Conservation (phyloP, 2,329 filamentous ascomycete genomes). For the Fusarium illudens region DNA sequence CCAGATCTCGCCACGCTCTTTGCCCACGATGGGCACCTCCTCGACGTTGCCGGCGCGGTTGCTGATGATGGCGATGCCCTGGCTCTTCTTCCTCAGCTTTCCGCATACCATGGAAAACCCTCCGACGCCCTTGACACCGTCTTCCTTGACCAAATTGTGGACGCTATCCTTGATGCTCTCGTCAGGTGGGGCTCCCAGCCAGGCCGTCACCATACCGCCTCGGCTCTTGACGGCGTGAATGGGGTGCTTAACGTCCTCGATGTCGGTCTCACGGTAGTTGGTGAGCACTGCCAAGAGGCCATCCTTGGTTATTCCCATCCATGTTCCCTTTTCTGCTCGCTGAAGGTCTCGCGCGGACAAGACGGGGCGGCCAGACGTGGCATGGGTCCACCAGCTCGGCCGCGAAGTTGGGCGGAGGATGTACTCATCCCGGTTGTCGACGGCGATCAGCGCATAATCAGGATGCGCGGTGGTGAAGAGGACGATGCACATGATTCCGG, state of each 20-base stretch:
- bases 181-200: constrained; percentile 61
- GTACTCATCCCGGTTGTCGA: constrained; percentile 82
- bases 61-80: constrained; percentile 68
- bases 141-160: constrained; percentile 59
- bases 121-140: constrained; percentile 67
- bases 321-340: constrained; percentile 69
- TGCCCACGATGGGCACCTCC: constrained; percentile 66
- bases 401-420: constrained; percentile 70
- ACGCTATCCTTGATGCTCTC: constrained; percentile 62
- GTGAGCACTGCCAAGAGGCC: constrained; percentile 71
- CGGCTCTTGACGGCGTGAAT: constrained; percentile 65
- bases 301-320: constrained; percentile 68
- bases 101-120: constrained; percentile 74
- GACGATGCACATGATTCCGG: constrained; percentile 74
- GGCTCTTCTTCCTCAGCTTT: constrained; percentile 59
- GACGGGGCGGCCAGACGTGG: constrained; percentile 53
- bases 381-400: constrained; percentile 69
- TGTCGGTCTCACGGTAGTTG: constrained; percentile 68
- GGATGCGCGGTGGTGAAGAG: constrained; percentile 80
- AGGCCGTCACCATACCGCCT: constrained; percentile 70
- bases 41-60: constrained; percentile 64
- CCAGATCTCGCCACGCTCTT: constrained; percentile 60
- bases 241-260: constrained; percentile 59
- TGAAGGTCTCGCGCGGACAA: constrained; percentile 70
- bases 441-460: constrained; percentile 75